These are phyloP conservation scores for Malus orientalis DNA, from an alignment of 306 rosid species.

Conservation along the genomic window DNA sequence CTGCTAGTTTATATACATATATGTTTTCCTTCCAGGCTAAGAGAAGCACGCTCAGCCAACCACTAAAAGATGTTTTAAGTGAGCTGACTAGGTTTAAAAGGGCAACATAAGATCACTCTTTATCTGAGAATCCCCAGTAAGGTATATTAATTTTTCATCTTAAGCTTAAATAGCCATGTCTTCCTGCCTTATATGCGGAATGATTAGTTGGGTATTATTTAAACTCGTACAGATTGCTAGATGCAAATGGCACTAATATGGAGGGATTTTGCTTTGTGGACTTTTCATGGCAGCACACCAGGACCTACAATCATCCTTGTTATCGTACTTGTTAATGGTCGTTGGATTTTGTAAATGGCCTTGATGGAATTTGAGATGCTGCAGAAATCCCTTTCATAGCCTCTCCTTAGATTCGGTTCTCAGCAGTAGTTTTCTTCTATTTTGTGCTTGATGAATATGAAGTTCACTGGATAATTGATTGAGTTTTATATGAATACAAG, in stretches of 20 bases:
- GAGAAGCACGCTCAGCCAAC: conserved; percentile 29
- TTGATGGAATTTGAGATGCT: neutral
- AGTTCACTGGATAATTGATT: neutral
- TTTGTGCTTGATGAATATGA: neutral
- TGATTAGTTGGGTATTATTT: conserved; percentile 1
- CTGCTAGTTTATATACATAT: conserved; percentile 1
- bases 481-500: neutral
- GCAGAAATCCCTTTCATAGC: neutral
- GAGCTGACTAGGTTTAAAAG: conserved; percentile 53
- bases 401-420: neutral
- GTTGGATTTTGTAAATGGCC: neutral
- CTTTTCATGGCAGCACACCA: neutral
- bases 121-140: conserved; percentile 19
- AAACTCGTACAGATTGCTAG: conserved; percentile 24
- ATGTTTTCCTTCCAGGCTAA: conserved; percentile 33
- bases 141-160: neutral
- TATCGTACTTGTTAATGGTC: neutral
- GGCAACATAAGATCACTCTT: conserved; percentile 19
- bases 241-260: neutral
- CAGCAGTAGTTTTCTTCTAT: neutral
- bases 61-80: conserved; percentile 40
- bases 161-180: neutral
- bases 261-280: conserved; percentile 3
- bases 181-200: neutral
- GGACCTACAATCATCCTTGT: neutral